Conservation (phyloP, 1,139 yeast species). For the Suhomyces anneliseae region DNA sequence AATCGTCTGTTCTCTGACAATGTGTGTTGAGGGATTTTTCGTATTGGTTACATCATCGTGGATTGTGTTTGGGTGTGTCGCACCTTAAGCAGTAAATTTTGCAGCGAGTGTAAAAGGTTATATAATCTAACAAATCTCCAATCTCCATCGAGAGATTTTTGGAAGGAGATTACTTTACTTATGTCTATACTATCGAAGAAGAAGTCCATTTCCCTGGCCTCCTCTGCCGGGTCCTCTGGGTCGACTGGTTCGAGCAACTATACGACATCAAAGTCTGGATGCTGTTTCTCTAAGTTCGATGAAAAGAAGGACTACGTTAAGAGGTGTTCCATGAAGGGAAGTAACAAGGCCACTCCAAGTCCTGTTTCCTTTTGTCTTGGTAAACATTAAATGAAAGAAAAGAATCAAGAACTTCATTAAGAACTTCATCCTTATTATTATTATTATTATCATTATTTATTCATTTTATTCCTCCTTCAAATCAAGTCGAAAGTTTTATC, state of each 20-base stretch:
- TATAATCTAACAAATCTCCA: conserved; percentile 1
- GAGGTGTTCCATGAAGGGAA: conserved; percentile 36
- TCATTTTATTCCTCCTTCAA: too few relatives aligned
- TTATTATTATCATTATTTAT: too few relatives aligned
- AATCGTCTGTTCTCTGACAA: conserved; percentile 1
- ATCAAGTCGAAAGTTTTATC: background rate
- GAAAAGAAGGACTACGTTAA: conserved; percentile 47
- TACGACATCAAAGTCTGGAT: conserved; percentile 9
- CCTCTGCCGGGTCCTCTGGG: conserved; percentile 9
- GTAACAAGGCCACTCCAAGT: conserved; percentile 24
- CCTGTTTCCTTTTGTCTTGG: conserved; percentile 43
- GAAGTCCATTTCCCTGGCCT: conserved; percentile 11
- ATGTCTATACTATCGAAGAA: conserved; percentile 15
- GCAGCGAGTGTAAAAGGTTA: background rate
- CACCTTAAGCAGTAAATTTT: conserved; percentile 3
- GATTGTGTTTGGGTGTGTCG: background rate
- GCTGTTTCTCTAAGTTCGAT: conserved; percentile 34
- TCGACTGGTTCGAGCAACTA: conserved; percentile 10
- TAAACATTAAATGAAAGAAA: conserved; percentile 18
- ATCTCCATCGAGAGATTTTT: background rate
- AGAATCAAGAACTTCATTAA: too few relatives aligned
- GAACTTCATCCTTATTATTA: background rate
- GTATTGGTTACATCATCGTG: conserved; percentile 14
- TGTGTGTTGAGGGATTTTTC: conserved; percentile 11
- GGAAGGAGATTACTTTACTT: background rate